Evolutionary conservation across 192 early-diverging fungal genomes (phyloP).

Genomic region (Entrophospora sp.): DNA sequence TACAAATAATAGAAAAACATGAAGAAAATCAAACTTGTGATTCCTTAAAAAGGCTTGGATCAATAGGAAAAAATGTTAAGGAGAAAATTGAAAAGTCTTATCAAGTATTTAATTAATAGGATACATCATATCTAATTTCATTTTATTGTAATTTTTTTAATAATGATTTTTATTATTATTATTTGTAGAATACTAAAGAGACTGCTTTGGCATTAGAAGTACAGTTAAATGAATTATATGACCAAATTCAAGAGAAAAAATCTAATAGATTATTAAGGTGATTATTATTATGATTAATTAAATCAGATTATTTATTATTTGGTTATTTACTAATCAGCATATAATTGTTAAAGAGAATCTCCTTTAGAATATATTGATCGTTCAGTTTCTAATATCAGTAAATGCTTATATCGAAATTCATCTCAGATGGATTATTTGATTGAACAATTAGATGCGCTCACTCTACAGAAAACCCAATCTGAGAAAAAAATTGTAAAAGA

Average conservation of each 20-base stretch:
- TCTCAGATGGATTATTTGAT: neutral
- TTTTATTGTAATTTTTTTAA: no score
- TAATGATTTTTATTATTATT: no score
- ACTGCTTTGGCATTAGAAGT: neutral
- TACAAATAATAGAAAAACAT: no score
- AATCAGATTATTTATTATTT: neutral
- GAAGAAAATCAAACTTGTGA: no score
- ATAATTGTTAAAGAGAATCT: neutral
- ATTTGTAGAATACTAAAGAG: conserved; percentile 7
- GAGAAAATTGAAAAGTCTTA: no score
- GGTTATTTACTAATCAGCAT: no score
- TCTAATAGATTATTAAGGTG: neutral
- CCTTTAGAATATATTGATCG: conserved; percentile 10
- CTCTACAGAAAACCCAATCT: neutral
- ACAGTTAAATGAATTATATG: conserved; percentile 2
- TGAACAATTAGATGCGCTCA: neutral
- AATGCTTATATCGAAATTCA: neutral
- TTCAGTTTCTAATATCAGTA: conserved; percentile 4
- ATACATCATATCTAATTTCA: no score
- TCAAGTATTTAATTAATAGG: no score
- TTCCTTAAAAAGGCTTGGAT: no score
- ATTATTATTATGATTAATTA: neutral
- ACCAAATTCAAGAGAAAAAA: conserved; percentile 13
- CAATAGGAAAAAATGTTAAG: no score
- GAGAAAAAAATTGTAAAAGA: neutral